Conservation (phyloP, 768 basidiomycete species). For the Lyophyllum decastes region DNA sequence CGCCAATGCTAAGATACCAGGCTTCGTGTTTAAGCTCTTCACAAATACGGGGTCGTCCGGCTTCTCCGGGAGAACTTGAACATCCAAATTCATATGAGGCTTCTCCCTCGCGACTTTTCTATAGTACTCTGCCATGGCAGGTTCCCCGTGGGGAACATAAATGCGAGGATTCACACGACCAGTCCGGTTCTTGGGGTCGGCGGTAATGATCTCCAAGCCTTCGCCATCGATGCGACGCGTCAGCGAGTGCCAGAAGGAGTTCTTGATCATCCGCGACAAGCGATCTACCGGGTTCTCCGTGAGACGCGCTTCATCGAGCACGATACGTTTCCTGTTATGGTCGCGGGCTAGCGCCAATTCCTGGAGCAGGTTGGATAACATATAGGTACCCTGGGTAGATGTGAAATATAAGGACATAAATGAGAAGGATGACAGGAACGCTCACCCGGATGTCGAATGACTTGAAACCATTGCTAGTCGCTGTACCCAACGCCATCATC, state of each 20-base stretch:
- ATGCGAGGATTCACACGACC: conserved; percentile 89
- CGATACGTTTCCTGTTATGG: conserved; percentile 92
- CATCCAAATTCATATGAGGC: conserved; percentile 92
- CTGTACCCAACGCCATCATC: conserved; percentile 93
- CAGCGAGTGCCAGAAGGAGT: conserved; percentile 98
- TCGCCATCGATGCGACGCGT: conserved; percentile 97
- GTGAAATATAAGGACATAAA: conserved; percentile 11
- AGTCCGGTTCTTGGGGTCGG: conserved; percentile 96
- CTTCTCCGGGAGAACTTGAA: conserved; percentile 84
- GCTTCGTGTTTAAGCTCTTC: conserved; percentile 91
- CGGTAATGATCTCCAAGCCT: conserved; percentile 95
- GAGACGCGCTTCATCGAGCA: conserved; percentile 97
- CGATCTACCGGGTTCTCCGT: conserved; percentile 98
- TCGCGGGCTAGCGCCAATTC: conserved; percentile 96
- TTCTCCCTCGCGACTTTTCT: conserved; percentile 86
- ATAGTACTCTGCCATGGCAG: conserved; percentile 95
- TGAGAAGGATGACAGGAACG: conserved; percentile 5
- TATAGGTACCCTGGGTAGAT: conserved; percentile 84
- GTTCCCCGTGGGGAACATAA: conserved; percentile 92
- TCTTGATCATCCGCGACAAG: conserved; percentile 94
- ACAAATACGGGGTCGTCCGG: conserved; percentile 89
- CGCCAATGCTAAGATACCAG: conserved; percentile 90
- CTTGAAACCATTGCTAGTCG: conserved; percentile 97
- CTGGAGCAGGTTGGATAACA: conserved; percentile 98
- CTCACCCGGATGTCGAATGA: conserved; percentile 91